Evolutionary conservation across 805 yeast genomes (phyloP).

Genomic region (Cyberlindnera xylosilytica): DNA sequence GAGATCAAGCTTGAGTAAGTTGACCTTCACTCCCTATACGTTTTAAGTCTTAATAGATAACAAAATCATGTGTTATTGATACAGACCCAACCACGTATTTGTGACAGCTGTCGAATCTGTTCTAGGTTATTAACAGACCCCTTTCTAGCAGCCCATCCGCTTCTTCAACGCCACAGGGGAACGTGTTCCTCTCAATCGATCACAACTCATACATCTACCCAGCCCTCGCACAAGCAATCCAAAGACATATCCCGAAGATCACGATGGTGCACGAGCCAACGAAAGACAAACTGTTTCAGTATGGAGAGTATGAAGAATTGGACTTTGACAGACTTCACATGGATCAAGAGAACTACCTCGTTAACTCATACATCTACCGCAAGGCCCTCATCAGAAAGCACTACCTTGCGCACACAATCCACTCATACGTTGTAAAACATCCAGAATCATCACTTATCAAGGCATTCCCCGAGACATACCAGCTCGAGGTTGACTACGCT

Average conservation of each 20-base stretch:
- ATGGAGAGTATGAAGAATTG: conserved; percentile 86
- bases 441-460: conserved; percentile 58
- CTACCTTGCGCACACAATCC: conserved; percentile 81
- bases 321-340: conserved; percentile 63
- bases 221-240: conserved; percentile 33
- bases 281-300: conserved; percentile 55
- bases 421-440: conserved; percentile 66
- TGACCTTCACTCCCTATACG: neutral
- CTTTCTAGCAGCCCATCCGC: neutral
- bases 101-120: neutral
- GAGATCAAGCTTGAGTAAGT: conserved; percentile 47
- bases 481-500: conserved; percentile 89
- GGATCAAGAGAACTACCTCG: conserved; percentile 48
- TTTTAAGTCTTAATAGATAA: neutral
- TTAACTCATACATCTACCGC: conserved; percentile 82
- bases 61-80: conserved; percentile 1
- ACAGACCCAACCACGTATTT: no score
- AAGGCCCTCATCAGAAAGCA: conserved; percentile 92
- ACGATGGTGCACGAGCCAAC: conserved; percentile 18
- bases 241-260: conserved; percentile 32
- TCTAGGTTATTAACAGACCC: neutral
- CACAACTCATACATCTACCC: conserved; percentile 39
- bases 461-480: conserved; percentile 73
- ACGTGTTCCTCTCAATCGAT: conserved; percentile 30
- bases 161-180: neutral